Evolutionary conservation across 768 basidiomycete species (phyloP).

Genomic region (Lenzites betulinus): DNA sequence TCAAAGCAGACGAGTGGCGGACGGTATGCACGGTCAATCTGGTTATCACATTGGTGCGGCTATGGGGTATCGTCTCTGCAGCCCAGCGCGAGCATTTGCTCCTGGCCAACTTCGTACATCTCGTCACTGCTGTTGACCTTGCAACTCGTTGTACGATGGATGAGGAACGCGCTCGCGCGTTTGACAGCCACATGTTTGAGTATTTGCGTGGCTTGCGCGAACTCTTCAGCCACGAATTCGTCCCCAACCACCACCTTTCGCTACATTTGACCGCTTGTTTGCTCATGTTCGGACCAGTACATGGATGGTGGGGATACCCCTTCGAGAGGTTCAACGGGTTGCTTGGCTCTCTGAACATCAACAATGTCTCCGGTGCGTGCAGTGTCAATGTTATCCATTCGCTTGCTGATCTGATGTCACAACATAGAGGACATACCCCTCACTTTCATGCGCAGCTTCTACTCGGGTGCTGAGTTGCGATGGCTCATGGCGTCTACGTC

Average conservation of each 20-base stretch:
- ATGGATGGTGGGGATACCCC: slow-evolving; percentile 22
- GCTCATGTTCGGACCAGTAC: slow-evolving; percentile 33
- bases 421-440: background rate
- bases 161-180: background rate
- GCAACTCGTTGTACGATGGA: background rate
- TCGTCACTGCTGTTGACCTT: background rate
- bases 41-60: slow-evolving; percentile 36
- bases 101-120: slow-evolving; percentile 10
- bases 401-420: background rate
- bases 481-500: background rate
- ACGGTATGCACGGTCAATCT: slow-evolving; percentile 36
- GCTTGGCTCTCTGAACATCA: slow-evolving; percentile 29
- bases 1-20: slow-evolving; percentile 36
- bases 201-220: background rate
- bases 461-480: background rate
- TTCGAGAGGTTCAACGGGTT: slow-evolving; percentile 25
- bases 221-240: slow-evolving; percentile 14
- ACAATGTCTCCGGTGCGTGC: slow-evolving; percentile 13
- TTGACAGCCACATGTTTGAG: background rate
- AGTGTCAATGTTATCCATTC: background rate
- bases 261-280: slow-evolving; percentile 34
- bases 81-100: background rate
- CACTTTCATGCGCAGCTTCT: slow-evolving; percentile 3
- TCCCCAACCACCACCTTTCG: slow-evolving; percentile 34
- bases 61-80: slow-evolving; percentile 35